Evolutionary conservation across 2,329 filamentous ascomycete genomes (phyloP).

Genomic region (Shiraia sp.): DNA sequence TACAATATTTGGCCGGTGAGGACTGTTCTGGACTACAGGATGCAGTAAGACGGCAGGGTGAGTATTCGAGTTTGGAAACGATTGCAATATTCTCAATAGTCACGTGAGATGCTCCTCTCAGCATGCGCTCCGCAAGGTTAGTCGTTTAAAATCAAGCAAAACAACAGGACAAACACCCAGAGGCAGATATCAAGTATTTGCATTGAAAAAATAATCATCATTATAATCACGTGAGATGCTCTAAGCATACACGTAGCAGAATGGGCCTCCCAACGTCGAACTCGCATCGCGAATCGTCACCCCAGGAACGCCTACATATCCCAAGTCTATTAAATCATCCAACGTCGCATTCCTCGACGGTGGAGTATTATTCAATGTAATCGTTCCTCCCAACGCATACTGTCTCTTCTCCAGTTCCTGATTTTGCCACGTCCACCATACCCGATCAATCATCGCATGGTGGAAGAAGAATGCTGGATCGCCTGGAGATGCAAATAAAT

Average conservation of each 20-base stretch:
- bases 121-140: neutral
- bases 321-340: constrained; percentile 48
- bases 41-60: no score
- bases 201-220: no score
- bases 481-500: constrained; percentile 52
- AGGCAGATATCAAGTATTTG: no score
- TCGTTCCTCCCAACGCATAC: constrained; percentile 49
- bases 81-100: no score
- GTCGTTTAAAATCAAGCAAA: neutral
- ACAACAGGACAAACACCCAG: neutral
- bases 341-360: constrained; percentile 51
- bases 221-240: neutral
- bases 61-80: no score
- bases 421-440: constrained; percentile 58
- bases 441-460: constrained; percentile 53
- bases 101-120: no score
- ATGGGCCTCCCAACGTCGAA: constrained; percentile 50
- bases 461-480: constrained; percentile 54
- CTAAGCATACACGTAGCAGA: constrained; percentile 52
- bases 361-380: constrained; percentile 50
- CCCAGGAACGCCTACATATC: constrained; percentile 33
- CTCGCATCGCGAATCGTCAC: constrained; percentile 45
- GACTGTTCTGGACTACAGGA: no score
- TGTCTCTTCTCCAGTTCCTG: constrained; percentile 44
- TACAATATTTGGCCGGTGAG: no score